Percentiles rank a stretch among this genome's conserved stretches.
phyloP scores from a whole-genome alignment of 2,329 filamentous ascomycete species.

The Talaromyces funiculosus region DNA sequence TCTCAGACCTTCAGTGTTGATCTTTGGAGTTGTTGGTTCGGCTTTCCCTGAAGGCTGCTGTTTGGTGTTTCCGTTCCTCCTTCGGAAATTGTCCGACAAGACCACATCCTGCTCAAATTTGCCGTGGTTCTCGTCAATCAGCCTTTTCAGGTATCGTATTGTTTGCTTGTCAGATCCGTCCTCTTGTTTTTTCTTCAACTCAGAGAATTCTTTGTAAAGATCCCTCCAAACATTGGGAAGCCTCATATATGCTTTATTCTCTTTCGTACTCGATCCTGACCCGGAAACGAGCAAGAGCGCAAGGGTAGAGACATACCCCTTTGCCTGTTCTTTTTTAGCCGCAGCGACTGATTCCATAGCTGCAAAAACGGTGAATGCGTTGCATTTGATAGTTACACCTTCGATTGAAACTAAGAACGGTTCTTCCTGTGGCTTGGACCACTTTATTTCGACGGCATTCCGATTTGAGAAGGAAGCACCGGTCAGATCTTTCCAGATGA shows the following conservation, averaged over 20 bases:
- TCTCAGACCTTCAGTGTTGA: slow-evolving; percentile 38
- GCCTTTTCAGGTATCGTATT: slow-evolving; percentile 57
- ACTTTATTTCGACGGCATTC: slow-evolving; percentile 67
- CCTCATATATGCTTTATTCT: slow-evolving; percentile 76
- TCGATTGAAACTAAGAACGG: slow-evolving; percentile 40
- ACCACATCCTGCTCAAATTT: slow-evolving; percentile 66
- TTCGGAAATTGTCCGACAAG: slow-evolving; percentile 68
- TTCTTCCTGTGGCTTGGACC: slow-evolving; percentile 67
- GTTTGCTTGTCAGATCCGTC: slow-evolving; percentile 65
- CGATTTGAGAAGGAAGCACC: slow-evolving; percentile 69
- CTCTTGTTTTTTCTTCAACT: slow-evolving; percentile 61
- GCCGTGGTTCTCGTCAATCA: slow-evolving; percentile 33
- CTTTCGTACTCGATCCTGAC: slow-evolving; percentile 70
- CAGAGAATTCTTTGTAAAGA: slow-evolving; percentile 73
- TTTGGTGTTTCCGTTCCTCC: slow-evolving; percentile 32
- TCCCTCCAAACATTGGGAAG: slow-evolving; percentile 78
- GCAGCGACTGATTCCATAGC: slow-evolving; percentile 72
- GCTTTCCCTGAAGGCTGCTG: slow-evolving; percentile 24
- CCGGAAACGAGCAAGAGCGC: slow-evolving; percentile 78
- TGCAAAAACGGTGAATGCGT: slow-evolving; percentile 50
- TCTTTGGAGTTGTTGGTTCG: slow-evolving; percentile 20
- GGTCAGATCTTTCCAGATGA: slow-evolving; percentile 66
- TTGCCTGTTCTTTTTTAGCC: slow-evolving; percentile 72
- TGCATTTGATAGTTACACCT: slow-evolving; percentile 41
- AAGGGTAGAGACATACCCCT: slow-evolving; percentile 75